Evolutionary conservation across 495 filamentous ascomycete genomes (phyloP).

Genomic region (Podospora conica): DNA sequence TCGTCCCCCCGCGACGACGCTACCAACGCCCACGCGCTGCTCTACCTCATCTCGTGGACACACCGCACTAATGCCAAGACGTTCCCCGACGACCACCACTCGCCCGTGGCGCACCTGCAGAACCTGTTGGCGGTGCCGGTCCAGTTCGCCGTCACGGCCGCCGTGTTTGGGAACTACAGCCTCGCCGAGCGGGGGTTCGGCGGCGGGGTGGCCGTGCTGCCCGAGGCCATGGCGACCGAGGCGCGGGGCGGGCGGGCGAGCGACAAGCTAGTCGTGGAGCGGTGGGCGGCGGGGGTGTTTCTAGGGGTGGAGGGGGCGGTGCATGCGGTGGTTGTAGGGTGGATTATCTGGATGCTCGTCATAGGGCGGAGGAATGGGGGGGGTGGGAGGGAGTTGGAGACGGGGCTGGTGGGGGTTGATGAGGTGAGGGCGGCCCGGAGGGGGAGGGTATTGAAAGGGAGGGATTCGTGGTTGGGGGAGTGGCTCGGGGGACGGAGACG

Average conservation of each 20-base stretch:
- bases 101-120: slow-evolving; percentile 14
- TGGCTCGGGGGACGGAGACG: too few relatives aligned
- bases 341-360: too few relatives aligned
- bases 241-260: slow-evolving; percentile 12
- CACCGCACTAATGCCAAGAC: slow-evolving; percentile 13
- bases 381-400: too few relatives aligned
- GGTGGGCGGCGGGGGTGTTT: slow-evolving; percentile 18
- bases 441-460: too few relatives aligned
- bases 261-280: slow-evolving; percentile 7
- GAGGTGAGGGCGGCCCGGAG: too few relatives aligned
- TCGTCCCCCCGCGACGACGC: neutral
- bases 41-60: slow-evolving; percentile 9
- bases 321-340: too few relatives aligned
- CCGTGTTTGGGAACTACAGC: slow-evolving; percentile 12
- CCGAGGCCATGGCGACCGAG: slow-evolving; percentile 1
- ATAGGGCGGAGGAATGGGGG: too few relatives aligned
- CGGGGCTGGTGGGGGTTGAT: too few relatives aligned
- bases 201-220: neutral
- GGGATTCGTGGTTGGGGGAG: too few relatives aligned
- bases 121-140: slow-evolving; percentile 16
- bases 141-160: slow-evolving; percentile 15
- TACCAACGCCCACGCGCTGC: slow-evolving; percentile 4
- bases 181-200: neutral
- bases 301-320: slow-evolving; percentile 2
- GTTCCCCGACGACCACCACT: slow-evolving; percentile 8